A percentile compares a stretch with the other conserved stretches of the same genome.
Conservation (phyloP, 306 rosid genomes). For the Quillaja saponaria region DNA sequence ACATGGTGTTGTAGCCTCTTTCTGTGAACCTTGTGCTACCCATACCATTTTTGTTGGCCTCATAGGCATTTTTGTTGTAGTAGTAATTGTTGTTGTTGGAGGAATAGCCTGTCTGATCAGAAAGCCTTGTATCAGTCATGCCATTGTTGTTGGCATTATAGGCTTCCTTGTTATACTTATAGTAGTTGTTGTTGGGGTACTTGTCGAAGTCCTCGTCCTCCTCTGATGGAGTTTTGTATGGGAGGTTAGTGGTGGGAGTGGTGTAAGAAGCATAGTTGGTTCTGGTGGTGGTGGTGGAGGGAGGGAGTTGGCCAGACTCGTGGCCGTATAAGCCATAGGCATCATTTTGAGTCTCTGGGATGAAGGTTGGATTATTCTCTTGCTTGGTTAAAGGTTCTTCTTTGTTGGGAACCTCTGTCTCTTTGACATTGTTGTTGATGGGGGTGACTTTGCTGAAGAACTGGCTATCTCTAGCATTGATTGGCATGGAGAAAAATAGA, state of each 20-base stretch:
- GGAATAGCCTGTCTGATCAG: not conserved
- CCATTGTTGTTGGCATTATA: constrained; percentile 27
- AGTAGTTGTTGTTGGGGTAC: constrained; percentile 34
- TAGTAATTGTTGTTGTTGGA: constrained; percentile 25
- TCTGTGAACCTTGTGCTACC: constrained; percentile 36
- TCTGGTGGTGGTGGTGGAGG: constrained; percentile 37
- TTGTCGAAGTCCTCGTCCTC: constrained; percentile 26
- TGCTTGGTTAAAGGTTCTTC: constrained; percentile 35
- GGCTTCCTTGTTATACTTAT: constrained; percentile 38
- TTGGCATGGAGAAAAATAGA: constrained; percentile 52
- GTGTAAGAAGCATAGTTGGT: constrained; percentile 29
- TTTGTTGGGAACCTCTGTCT: constrained; percentile 42
- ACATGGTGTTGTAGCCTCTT: constrained; percentile 40
- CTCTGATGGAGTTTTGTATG: constrained; percentile 44
- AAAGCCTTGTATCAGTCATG: constrained; percentile 30
- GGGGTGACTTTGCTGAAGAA: constrained; percentile 83
- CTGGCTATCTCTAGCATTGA: constrained; percentile 66
- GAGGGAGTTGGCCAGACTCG: constrained; percentile 52
- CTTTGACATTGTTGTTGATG: constrained; percentile 39
- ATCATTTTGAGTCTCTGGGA: constrained; percentile 58
- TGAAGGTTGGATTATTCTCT: constrained; percentile 59
- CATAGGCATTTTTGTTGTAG: constrained; percentile 35
- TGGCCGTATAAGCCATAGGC: constrained; percentile 85
- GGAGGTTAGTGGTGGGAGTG: constrained; percentile 25
- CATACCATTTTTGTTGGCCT: constrained; percentile 21